These are phyloP conservation scores for Atkinsonella hypoxylon DNA, from an alignment of 2,329 filamentous ascomycete genomes.

Conservation along the genomic window DNA sequence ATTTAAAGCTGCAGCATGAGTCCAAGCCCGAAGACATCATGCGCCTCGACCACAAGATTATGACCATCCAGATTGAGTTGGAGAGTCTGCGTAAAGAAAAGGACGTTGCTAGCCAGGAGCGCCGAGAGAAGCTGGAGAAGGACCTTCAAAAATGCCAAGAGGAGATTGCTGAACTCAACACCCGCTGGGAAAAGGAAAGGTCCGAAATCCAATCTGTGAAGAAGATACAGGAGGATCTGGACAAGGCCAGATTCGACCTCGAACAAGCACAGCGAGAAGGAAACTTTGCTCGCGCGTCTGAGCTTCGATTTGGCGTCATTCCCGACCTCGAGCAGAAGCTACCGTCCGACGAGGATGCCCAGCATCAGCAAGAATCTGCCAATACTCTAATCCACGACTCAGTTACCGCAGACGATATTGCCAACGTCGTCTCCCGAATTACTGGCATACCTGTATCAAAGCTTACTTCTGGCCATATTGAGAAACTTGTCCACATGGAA, in stretches of 20 bases:
- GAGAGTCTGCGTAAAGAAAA: slow-evolving; percentile 91
- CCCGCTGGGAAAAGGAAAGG: slow-evolving; percentile 84
- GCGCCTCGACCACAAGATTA: slow-evolving; percentile 83
- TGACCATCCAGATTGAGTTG: slow-evolving; percentile 94
- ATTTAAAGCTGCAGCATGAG: slow-evolving; percentile 84
- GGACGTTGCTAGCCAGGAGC: slow-evolving; percentile 77
- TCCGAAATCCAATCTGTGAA: slow-evolving; percentile 80
- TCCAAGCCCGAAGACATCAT: slow-evolving; percentile 94
- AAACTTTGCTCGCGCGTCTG: slow-evolving; percentile 81
- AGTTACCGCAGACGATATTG: slow-evolving; percentile 92
- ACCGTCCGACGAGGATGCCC: slow-evolving; percentile 55
- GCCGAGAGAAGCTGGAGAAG: slow-evolving; percentile 72
- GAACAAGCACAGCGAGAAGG: slow-evolving; percentile 80
- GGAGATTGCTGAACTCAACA: slow-evolving; percentile 60
- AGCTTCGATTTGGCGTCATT: slow-evolving; percentile 80
- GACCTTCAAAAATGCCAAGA: slow-evolving; percentile 66
- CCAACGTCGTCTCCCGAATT: slow-evolving; percentile 75
- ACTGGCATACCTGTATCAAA: slow-evolving; percentile 91
- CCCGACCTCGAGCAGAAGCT: slow-evolving; percentile 69
- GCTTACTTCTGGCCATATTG: slow-evolving; percentile 83
- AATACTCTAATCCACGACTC: slow-evolving; percentile 75
- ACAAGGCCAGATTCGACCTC: slow-evolving; percentile 72
- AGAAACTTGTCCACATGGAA: slow-evolving; percentile 94
- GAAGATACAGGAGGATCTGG: slow-evolving; percentile 75
- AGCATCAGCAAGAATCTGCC: slow-evolving; percentile 20